Evolutionary conservation across 768 basidiomycete genomes (phyloP).

Genomic region (Cystobasidium onofrii): DNA sequence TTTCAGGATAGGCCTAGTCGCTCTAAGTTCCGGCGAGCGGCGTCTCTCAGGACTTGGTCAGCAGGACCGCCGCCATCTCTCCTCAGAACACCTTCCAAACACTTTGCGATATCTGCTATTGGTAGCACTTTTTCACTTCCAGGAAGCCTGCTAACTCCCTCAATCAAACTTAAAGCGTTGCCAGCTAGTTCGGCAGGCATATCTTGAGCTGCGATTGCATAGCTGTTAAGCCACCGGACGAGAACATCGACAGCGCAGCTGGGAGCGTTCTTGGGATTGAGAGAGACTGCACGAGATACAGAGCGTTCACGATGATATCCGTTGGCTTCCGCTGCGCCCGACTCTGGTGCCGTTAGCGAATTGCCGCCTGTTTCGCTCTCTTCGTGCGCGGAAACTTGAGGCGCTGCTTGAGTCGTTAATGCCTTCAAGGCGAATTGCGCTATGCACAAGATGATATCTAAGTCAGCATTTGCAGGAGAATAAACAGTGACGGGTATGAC

Average conservation of each 20-base stretch:
- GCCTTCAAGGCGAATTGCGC: slow-evolving; percentile 5
- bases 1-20: not conserved
- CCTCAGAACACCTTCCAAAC: not conserved
- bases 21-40: slow-evolving; percentile 1
- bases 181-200: slow-evolving; percentile 28
- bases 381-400: too few relatives aligned
- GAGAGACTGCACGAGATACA: not conserved
- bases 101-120: not conserved
- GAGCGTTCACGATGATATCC: not conserved
- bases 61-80: not conserved
- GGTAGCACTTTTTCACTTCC: not conserved
- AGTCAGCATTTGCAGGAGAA: not conserved
- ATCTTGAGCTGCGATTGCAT: not conserved
- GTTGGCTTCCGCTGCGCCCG: not conserved
- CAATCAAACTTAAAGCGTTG: slow-evolving; percentile 11
- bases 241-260: not conserved
- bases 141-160: not conserved
- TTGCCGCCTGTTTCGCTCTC: not conserved
- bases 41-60: not conserved
- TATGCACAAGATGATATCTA: not conserved
- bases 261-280: slow-evolving; percentile 4
- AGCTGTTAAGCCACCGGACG: slow-evolving; percentile 14
- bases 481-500: not conserved
- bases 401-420: not conserved
- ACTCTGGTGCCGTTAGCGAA: not conserved